Conservation (phyloP, 164 flowering plant genomes). For the Platanus orientalis region DNA sequence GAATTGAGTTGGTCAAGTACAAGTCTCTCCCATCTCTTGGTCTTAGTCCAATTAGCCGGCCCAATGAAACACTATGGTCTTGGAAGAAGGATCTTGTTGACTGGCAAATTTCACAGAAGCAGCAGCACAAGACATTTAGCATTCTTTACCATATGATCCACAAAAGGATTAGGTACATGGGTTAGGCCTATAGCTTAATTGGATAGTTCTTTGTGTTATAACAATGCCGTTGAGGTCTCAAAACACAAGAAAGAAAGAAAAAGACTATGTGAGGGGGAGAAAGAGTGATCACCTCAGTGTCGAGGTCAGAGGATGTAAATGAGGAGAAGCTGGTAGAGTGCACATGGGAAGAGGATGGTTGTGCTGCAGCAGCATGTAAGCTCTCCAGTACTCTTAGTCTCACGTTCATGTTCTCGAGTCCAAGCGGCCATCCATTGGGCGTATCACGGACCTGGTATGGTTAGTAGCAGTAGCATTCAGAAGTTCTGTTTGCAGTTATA, state of each 20-base stretch:
- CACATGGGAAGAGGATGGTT: slow-evolving; percentile 15
- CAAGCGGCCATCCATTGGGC: slow-evolving; percentile 73
- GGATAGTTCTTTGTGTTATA: background rate
- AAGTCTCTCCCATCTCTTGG: slow-evolving; percentile 30
- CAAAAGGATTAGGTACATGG: background rate
- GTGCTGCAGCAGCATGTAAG: slow-evolving; percentile 14
- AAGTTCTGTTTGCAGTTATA: no score
- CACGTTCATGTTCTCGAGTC: slow-evolving; percentile 53
- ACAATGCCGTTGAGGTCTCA: no score
- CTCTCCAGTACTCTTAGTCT: slow-evolving; percentile 36
- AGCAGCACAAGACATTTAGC: background rate
- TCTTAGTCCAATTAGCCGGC: slow-evolving; percentile 56
- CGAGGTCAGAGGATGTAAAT: slow-evolving; percentile 57
- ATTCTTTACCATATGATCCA: background rate
- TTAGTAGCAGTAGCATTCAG: no score
- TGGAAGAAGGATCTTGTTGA: slow-evolving; percentile 72
- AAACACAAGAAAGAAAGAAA: background rate
- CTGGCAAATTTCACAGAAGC: slow-evolving; percentile 23
- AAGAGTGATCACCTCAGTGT: slow-evolving; percentile 44
- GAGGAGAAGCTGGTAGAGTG: slow-evolving; percentile 55
- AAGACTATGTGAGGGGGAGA: background rate
- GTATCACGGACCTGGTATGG: slow-evolving; percentile 27
- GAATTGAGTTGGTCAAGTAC: slow-evolving; percentile 25
- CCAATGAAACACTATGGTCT: slow-evolving; percentile 57
- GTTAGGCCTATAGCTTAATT: background rate